These are phyloP conservation scores for Talaromyces sp. DNA, from an alignment of 2,329 filamentous ascomycete species.

Conservation along the genomic window DNA sequence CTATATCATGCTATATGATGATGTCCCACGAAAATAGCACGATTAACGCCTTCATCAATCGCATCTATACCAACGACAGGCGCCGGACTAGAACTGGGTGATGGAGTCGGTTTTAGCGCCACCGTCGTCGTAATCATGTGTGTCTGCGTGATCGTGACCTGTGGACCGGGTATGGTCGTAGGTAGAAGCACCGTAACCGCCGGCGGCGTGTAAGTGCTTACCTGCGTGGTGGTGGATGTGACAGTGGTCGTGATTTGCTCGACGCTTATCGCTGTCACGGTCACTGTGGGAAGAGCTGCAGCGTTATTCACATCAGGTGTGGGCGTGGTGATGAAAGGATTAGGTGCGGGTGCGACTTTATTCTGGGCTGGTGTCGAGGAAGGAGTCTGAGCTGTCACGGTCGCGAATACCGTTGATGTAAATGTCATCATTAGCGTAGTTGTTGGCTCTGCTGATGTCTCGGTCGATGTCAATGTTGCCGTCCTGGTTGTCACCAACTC, in stretches of 20 bases:
- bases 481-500: background rate
- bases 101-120: background rate
- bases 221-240: background rate
- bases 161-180: constrained; percentile 3
- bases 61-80: background rate
- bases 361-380: background rate
- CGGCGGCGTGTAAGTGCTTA: background rate
- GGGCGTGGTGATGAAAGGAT: background rate
- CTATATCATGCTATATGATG: background rate
- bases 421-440: background rate
- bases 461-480: background rate
- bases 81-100: background rate
- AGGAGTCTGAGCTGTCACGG: background rate
- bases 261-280: background rate
- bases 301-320: background rate
- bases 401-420: constrained; percentile 2
- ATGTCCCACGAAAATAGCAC: background rate
- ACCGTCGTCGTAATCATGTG: constrained; percentile 17
- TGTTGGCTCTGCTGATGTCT: constrained; percentile 1
- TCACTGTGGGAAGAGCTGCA: background rate
- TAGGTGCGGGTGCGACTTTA: background rate
- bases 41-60: background rate
- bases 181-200: background rate
- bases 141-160: constrained; percentile 22
- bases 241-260: background rate